Base-by-base conservation (phyloP, 805 yeast species). In the Teunomyces barrocoloradensis region DNA sequence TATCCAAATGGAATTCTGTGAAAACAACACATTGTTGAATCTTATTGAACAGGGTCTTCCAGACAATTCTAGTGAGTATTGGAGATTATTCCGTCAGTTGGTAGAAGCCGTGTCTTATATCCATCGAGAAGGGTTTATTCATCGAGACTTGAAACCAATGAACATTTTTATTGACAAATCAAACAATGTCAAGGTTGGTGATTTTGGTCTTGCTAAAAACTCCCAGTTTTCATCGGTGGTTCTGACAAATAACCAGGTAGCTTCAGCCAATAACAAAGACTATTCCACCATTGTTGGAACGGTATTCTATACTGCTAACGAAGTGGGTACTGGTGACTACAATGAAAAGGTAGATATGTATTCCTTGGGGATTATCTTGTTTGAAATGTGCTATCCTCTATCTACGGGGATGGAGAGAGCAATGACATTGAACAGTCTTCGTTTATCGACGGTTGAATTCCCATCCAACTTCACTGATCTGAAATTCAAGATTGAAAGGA, bases 1-100 rank as follows among this genome's bases (percentile, higher is more conserved):
- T 63, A 94, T 94, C 55, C 99, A 94, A 61, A 94, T 94, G 99
- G 99, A 94, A 64, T 94, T 94, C 58, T 94, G 99, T 68, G 99
- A 94, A 59, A 94, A 92, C 60, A 89, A 88, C 48, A 92, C 99
- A 0, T 68, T 94, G 25, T 78, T 79, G 44, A 96, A 94, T 66
- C 70, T 94, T 51, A 92, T 94, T 41, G 79, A 76, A 45, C 79
- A 81, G 35, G 90, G 89, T 0, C 72, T 94, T 10, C 87, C 84
- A 4, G 70, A 70, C 7, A 81, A 87, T 42, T 72, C 88, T 0
- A 86, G 81, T 49, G 95, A 88, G 56, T 92, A 91, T 60, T 94
- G 97, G 96, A 74, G 97, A 49, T 72, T 92, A 4, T 78, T 94
- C 53, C 75, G 96, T 38, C 97, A 92, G 61, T 80, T 91, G 3